Conservation (phyloP, 495 filamentous ascomycete genomes). For the Hyphodiscus hymeniophilus region DNA sequence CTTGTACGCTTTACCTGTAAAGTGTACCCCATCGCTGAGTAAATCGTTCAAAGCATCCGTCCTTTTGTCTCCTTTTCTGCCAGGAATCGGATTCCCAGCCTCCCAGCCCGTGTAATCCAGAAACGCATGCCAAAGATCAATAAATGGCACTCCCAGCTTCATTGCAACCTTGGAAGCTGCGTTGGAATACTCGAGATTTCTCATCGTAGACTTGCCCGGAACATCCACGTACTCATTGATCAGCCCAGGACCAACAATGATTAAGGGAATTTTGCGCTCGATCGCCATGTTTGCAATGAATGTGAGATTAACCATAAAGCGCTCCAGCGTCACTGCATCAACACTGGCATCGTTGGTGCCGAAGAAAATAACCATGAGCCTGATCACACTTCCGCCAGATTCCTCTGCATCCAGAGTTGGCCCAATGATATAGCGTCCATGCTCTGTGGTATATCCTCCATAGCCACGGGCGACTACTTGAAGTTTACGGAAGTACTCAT, state of each 20-base stretch:
- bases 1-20: constrained; percentile 48
- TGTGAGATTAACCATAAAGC: constrained; percentile 48
- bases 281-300: constrained; percentile 47
- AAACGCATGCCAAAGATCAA: constrained; percentile 55
- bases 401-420: constrained; percentile 8
- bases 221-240: constrained; percentile 51
- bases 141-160: constrained; percentile 42
- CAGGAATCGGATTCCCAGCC: constrained; percentile 40
- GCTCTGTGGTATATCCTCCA: constrained; percentile 54
- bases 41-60: constrained; percentile 29
- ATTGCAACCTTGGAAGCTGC: constrained; percentile 44
- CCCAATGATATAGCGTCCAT: constrained; percentile 50
- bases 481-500: constrained; percentile 53
- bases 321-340: constrained; percentile 51
- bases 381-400: constrained; percentile 43
- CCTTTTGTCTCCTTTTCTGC: constrained; percentile 37
- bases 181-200: constrained; percentile 40
- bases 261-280: constrained; percentile 43
- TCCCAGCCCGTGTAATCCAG: constrained; percentile 47
- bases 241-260: constrained; percentile 57
- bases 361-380: constrained; percentile 59
- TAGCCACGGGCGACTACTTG: constrained; percentile 62
- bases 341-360: constrained; percentile 55
- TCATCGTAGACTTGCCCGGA: constrained; percentile 29
- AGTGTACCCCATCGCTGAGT: constrained; percentile 46